Conservation (phyloP, 2,329 filamentous ascomycete species). For the Penicillium sp. region DNA sequence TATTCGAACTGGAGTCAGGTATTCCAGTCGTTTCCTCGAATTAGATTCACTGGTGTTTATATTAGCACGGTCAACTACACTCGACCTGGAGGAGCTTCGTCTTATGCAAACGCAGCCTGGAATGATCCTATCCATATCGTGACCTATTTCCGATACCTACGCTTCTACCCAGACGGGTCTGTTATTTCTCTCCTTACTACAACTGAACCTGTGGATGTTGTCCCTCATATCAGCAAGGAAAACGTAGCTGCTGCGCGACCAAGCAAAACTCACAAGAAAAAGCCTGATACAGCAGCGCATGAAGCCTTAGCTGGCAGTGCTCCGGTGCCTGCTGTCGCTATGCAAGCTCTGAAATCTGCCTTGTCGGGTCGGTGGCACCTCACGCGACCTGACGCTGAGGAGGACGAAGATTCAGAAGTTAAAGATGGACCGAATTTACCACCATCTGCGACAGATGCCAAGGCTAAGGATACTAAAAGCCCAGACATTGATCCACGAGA, state of each 20-base stretch:
- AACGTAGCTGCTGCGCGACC: constrained; percentile 49
- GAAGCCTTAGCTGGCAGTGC: constrained; percentile 21
- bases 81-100: constrained; percentile 70
- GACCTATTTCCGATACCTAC: constrained; percentile 95
- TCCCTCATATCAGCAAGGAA: constrained; percentile 74
- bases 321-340: constrained; percentile 35
- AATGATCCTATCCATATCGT: constrained; percentile 84
- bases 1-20: constrained; percentile 59
- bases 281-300: constrained; percentile 38
- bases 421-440: constrained; percentile 44
- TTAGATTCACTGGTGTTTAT: constrained; percentile 94
- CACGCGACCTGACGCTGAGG: constrained; percentile 45
- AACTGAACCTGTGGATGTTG: constrained; percentile 76
- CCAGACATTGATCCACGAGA: constrained; percentile 48
- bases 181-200: constrained; percentile 77
- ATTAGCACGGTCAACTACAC: constrained; percentile 96
- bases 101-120: constrained; percentile 68
- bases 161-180: constrained; percentile 88
- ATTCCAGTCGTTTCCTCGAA: constrained; percentile 76
- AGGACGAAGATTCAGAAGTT: constrained; percentile 19
- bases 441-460: constrained; percentile 17
- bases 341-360: constrained; percentile 64
- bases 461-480: constrained; percentile 3
- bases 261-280: constrained; percentile 32
- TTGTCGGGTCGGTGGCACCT: constrained; percentile 64